A percentile compares a stretch with the other conserved stretches of the same genome.
phyloP scores from a whole-genome alignment of 257 asterid genomes.

The Scutellaria minor region DNA sequence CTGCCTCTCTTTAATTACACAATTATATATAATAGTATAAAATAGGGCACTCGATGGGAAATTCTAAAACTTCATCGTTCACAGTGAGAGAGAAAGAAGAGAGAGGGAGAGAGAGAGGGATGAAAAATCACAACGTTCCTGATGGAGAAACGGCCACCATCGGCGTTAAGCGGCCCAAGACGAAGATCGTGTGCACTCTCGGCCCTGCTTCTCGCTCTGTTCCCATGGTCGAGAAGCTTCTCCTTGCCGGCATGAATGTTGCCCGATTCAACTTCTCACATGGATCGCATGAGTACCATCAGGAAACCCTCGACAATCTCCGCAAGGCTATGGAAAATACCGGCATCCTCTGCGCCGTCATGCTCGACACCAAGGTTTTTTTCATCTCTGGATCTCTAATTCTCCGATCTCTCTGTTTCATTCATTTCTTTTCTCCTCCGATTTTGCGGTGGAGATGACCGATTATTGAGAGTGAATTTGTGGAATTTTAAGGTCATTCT shows the following conservation, averaged over 20 bases:
- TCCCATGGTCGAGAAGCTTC: slow-evolving; percentile 71
- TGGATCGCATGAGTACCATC: slow-evolving; percentile 75
- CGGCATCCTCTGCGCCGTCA: slow-evolving; percentile 77
- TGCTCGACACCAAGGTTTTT: slow-evolving; percentile 75
- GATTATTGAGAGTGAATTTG: neutral
- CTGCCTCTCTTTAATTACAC: neutral
- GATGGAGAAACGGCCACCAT: slow-evolving; percentile 14
- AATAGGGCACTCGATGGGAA: neutral
- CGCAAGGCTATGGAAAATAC: slow-evolving; percentile 71
- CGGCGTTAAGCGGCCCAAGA: slow-evolving; percentile 54
- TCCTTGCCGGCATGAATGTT: slow-evolving; percentile 75
- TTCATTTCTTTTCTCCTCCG: neutral
- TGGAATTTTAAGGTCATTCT: neutral
- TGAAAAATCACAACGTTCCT: slow-evolving; percentile 13
- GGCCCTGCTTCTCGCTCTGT: slow-evolving; percentile 82
- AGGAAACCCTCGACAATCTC: slow-evolving; percentile 77
- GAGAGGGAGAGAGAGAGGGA: slow-evolving; percentile 17
- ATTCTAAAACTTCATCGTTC: too few species aligned
- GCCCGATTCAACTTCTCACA: slow-evolving; percentile 82
- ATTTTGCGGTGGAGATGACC: neutral
- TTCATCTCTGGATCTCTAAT: neutral
- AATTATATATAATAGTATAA: too few species aligned
- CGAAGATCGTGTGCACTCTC: slow-evolving; percentile 75
- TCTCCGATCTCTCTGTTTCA: neutral
- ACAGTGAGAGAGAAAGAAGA: neutral